These are phyloP conservation scores for Anisodus acutangulus DNA, from an alignment of 257 asterid genomes.

Conservation along the genomic window DNA sequence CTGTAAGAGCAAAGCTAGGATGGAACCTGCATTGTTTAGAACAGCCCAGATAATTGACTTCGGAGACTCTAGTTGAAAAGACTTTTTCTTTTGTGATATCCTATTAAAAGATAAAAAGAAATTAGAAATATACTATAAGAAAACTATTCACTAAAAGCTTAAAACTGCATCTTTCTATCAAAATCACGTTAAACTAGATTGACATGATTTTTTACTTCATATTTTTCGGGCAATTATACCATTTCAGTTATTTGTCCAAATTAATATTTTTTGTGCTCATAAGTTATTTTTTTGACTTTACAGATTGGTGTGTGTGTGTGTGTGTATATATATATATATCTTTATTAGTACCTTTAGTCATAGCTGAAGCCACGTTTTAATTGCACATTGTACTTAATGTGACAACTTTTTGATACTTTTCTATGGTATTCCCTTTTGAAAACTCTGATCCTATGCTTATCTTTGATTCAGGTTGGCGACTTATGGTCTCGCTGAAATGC, in stretches of 20 bases:
- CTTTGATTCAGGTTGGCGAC: conserved; percentile 62
- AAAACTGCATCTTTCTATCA: conserved; percentile 10
- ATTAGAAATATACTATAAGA: neutral
- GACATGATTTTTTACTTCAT: conserved; percentile 1
- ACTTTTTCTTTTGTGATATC: neutral
- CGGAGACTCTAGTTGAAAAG: neutral
- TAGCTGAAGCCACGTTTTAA: neutral
- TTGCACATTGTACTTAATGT: conserved; percentile 1
- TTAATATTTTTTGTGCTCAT: neutral
- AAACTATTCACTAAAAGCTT: neutral
- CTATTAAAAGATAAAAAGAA: neutral
- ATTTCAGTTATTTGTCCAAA: conserved; percentile 2
- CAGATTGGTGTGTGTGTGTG: neutral
- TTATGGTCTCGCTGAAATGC: conserved; percentile 83
- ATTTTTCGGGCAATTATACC: neutral
- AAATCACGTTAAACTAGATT: neutral
- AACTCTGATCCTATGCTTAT: neutral
- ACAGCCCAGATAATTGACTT: neutral
- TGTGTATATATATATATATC: neutral
- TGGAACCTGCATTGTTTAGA: neutral
- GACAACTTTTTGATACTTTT: neutral
- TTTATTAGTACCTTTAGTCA: neutral
- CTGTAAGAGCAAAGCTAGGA: neutral
- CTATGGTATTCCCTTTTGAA: conserved; percentile 14
- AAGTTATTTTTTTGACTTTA: neutral